A percentile compares a stretch with the other conserved stretches of the same genome.
phyloP scores from a whole-genome alignment of 2,329 filamentous ascomycete species.

The Nemania sp. region DNA sequence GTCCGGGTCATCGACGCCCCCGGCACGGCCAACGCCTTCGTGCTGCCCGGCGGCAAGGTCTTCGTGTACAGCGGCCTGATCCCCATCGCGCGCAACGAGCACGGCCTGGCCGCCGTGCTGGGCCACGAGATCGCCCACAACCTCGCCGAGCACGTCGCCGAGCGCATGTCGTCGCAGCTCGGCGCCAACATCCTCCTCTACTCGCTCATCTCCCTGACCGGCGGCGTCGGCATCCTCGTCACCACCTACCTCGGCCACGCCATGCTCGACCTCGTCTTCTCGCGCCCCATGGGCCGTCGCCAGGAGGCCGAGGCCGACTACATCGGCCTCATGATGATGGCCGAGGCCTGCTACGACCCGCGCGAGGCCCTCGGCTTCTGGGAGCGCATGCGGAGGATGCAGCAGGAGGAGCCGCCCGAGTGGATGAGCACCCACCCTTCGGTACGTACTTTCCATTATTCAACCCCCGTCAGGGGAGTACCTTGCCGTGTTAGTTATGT shows the following conservation, averaged over 20 bases:
- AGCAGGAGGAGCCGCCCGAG: slow-evolving; percentile 61
- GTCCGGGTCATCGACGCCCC: slow-evolving; percentile 74
- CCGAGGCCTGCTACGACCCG: slow-evolving; percentile 77
- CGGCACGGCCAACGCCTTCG: slow-evolving; percentile 71
- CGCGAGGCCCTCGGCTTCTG: slow-evolving; percentile 68
- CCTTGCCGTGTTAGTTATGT: background rate
- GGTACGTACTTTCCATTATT: slow-evolving; percentile 48
- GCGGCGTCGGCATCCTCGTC: slow-evolving; percentile 49
- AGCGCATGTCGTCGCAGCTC: slow-evolving; percentile 61
- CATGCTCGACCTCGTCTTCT: slow-evolving; percentile 66
- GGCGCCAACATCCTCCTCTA: slow-evolving; percentile 57
- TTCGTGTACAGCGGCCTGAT: slow-evolving; percentile 79
- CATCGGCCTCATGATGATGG: slow-evolving; percentile 83
- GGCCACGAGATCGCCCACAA: slow-evolving; percentile 83
- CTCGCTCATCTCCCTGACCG: slow-evolving; percentile 54
- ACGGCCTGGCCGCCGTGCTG: slow-evolving; percentile 74
- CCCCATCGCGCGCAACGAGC: slow-evolving; percentile 67
- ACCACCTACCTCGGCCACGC: slow-evolving; percentile 50
- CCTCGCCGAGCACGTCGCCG: slow-evolving; percentile 68
- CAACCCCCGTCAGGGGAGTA: background rate
- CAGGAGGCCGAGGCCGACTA: slow-evolving; percentile 82
- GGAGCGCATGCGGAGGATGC: slow-evolving; percentile 64
- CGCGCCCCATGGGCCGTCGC: slow-evolving; percentile 67
- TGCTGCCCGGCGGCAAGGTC: slow-evolving; percentile 78
- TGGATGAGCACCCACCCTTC: slow-evolving; percentile 79